Conservation (phyloP, 805 yeast genomes). For the Peterozyma toletana region DNA sequence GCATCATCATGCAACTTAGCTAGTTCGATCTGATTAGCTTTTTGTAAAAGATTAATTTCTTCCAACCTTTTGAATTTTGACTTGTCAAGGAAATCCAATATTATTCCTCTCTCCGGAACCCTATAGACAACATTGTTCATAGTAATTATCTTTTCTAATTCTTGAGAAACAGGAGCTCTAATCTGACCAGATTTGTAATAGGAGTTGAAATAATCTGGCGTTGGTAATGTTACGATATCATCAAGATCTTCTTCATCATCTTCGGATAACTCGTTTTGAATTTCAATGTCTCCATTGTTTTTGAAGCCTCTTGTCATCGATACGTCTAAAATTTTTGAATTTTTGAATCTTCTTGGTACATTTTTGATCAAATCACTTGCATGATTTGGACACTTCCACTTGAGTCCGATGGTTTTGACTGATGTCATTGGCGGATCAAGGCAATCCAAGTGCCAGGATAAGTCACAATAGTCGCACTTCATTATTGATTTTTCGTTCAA, state of each 20-base stretch:
- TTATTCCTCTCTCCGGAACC: constrained; percentile 60
- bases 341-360: constrained; percentile 40
- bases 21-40: constrained; percentile 23
- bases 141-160: constrained; percentile 11
- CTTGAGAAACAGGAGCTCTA: constrained; percentile 9
- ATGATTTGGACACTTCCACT: constrained; percentile 93
- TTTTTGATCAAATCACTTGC: constrained; percentile 41
- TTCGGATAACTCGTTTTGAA: constrained; percentile 33
- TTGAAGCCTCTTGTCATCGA: constrained; percentile 40
- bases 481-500: constrained; percentile 46
- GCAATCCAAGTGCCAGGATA: constrained; percentile 89
- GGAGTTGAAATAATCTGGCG: constrained; percentile 28
- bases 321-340: constrained; percentile 48
- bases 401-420: constrained; percentile 64
- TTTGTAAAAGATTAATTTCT: constrained; percentile 24
- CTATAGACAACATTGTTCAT: constrained; percentile 45
- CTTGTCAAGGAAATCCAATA: constrained; percentile 60
- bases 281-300: constrained; percentile 55
- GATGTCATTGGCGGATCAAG: constrained; percentile 67
- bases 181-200: constrained; percentile 26
- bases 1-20: constrained; percentile 18
- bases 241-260: constrained; percentile 22
- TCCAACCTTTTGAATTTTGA: constrained; percentile 31
- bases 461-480: constrained; percentile 77
- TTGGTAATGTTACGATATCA: constrained; percentile 19